These are phyloP conservation scores for Cutaneotrichosporon sp. DNA, from an alignment of 1,284 basidiomycete genomes.

Conservation along the genomic window DNA sequence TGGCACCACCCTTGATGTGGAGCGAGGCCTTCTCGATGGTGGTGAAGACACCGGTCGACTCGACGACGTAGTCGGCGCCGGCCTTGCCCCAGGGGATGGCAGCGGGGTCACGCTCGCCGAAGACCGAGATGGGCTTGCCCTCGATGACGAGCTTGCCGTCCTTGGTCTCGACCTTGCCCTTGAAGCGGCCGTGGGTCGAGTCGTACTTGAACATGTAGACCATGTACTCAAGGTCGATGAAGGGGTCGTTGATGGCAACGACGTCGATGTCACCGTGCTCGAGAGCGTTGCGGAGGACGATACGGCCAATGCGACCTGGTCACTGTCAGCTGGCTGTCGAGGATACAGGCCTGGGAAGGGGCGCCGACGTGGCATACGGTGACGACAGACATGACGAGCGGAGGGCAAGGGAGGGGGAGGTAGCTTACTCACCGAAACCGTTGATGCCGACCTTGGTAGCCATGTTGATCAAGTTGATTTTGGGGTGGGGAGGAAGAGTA, in stretches of 20 bases:
- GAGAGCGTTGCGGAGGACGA: constrained; percentile 91
- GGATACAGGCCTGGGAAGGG: background rate
- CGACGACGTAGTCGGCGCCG: constrained; percentile 92
- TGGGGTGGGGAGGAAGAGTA: constrained; percentile 14
- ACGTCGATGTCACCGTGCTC: constrained; percentile 74
- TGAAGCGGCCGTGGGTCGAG: constrained; percentile 92
- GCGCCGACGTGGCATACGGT: background rate
- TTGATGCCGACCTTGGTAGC: constrained; percentile 89
- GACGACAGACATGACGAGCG: background rate
- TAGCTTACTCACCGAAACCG: constrained; percentile 75
- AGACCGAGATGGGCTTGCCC: constrained; percentile 77
- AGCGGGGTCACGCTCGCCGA: constrained; percentile 83
- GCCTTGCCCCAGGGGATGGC: constrained; percentile 79
- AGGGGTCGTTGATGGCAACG: constrained; percentile 90
- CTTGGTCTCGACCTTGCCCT: constrained; percentile 78
- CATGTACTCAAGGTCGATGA: constrained; percentile 96
- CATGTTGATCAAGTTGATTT: constrained; percentile 44
- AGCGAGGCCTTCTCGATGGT: constrained; percentile 82
- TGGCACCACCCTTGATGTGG: constrained; percentile 98
- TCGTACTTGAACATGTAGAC: constrained; percentile 99
- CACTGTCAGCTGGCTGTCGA: constrained; percentile 3
- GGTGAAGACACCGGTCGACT: constrained; percentile 99
- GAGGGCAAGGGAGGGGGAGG: background rate
- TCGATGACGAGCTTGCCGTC: constrained; percentile 89
- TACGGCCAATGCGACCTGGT: constrained; percentile 93